Base-by-base conservation (phyloP, 2,329 filamentous ascomycete genomes). In the Epichloe gansuensis region DNA sequence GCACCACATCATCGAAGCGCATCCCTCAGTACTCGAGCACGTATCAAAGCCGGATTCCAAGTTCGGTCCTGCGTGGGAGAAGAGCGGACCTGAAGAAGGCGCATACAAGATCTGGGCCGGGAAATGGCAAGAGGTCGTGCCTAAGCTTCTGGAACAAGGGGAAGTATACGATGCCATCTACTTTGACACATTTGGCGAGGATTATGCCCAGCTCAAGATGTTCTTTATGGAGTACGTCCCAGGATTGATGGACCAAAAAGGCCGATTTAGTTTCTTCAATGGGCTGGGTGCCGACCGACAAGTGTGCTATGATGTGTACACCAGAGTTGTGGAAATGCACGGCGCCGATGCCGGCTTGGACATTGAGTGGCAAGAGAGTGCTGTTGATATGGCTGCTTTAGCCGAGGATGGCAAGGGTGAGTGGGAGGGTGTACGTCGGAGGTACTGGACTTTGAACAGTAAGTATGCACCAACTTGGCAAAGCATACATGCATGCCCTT, bases 121-220 rank as follows among this genome's bases (percentile, higher is more conserved):
- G 3, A 76, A 75, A 58, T 95, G 89, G 89, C 89, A 95, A 67
- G 86, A 93, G 54, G 70, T 93, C 0, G 72, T 90, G 15, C 85
- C 84, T 0, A 71, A 72, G 49, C 72, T 95, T 7, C 70, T 91
- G 1, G 78, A 80, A 54, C 70, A 80, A 41, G 85, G 85, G 9
- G 77, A 85, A 60, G 71, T 81, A 12, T 90, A 91, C 62, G 87
- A 95, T 63, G 87, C 85, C 31, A 88, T 98, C 59, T 98, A 97
- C 72, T 97, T 96, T 63, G 93, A 98, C 64, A 98, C 93, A 0
- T 97, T 97, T 66, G 93, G 89, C 6, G 93, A 98, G 70, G 87
- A 93, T 57, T 98, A 97, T 68, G 74, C 75, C 2, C 87, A 91
- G 65, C 80, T 97, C 31, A 84, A 85, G 46, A 75, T 82, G 54